Evolutionary conservation across 371 early-diverging fungal species (phyloP).

Genomic region (Phascolomyces articulosus): DNA sequence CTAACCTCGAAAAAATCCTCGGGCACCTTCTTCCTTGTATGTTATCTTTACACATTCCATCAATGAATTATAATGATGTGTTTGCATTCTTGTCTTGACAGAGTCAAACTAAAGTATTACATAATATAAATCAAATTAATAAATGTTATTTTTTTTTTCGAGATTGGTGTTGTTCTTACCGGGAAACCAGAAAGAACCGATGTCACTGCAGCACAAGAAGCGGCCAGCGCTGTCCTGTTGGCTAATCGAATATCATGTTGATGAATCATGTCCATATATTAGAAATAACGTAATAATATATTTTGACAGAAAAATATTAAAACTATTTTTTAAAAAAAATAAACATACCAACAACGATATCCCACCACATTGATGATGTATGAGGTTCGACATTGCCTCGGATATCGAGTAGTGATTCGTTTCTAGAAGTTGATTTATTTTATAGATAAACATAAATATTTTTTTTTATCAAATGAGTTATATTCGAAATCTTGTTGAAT

Average conservation of each 20-base stretch:
- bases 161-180: conserved; percentile 23
- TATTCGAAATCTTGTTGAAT: too few relatives aligned
- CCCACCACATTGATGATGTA: conserved; percentile 5
- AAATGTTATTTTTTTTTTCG: too few relatives aligned
- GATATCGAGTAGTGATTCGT: conserved; percentile 16
- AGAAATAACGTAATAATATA: too few relatives aligned
- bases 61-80: conserved; percentile 70
- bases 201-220: conserved; percentile 62
- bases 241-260: too few relatives aligned
- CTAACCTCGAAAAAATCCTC: conserved; percentile 73
- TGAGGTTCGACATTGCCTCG: not conserved
- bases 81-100: conserved; percentile 84
- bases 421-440: conserved; percentile 2
- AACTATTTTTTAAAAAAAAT: too few relatives aligned
- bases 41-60: conserved; percentile 69
- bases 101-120: conserved; percentile 65
- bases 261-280: too few relatives aligned
- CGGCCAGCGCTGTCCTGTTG: conserved; percentile 64
- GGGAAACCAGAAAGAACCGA: conserved; percentile 67
- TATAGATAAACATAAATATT: not conserved
- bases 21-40: conserved; percentile 70
- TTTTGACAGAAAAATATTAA: too few relatives aligned
- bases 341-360: conserved; percentile 14
- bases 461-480: too few relatives aligned
- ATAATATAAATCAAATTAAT: not conserved